phyloP scores from a whole-genome alignment of 129 eudicot species.

The Tanacetum coccineum region DNA sequence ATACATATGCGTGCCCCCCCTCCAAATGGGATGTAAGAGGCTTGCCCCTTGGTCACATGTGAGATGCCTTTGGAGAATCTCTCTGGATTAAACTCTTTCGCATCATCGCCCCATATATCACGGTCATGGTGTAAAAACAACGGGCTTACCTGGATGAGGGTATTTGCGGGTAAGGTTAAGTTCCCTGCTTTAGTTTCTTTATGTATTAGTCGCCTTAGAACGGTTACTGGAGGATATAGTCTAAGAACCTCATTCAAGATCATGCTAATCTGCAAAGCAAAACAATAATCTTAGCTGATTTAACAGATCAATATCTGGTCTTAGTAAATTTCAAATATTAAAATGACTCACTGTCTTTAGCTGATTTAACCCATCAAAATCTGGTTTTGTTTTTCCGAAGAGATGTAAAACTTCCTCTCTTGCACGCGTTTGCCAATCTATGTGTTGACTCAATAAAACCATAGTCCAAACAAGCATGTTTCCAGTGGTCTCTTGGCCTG shows the following conservation, averaged over 20 bases:
- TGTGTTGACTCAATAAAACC: conserved; percentile 13
- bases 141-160: not conserved
- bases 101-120: conserved; percentile 21
- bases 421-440: conserved; percentile 22
- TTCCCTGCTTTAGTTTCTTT: conserved; percentile 18
- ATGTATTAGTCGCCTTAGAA: not conserved
- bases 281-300: not conserved
- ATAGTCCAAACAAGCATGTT: conserved; percentile 3
- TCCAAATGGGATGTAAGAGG: conserved; percentile 17
- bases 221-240: conserved; percentile 15
- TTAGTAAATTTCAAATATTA: not conserved
- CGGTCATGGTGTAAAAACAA: conserved; percentile 6
- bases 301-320: not conserved
- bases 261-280: conserved; percentile 17
- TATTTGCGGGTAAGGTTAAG: conserved; percentile 1
- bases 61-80: conserved; percentile 12
- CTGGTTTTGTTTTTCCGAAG: conserved; percentile 16
- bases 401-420: conserved; percentile 20
- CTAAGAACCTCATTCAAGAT: conserved; percentile 21
- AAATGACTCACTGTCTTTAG: conserved; percentile 18
- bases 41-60: conserved; percentile 5
- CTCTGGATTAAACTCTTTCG: conserved; percentile 20
- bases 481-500: conserved; percentile 21
- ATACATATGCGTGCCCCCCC: conserved; percentile 22
- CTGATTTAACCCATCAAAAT: conserved; percentile 12